These are phyloP conservation scores for Pichia scutulata DNA, from an alignment of 805 yeast species.

Conservation along the genomic window DNA sequence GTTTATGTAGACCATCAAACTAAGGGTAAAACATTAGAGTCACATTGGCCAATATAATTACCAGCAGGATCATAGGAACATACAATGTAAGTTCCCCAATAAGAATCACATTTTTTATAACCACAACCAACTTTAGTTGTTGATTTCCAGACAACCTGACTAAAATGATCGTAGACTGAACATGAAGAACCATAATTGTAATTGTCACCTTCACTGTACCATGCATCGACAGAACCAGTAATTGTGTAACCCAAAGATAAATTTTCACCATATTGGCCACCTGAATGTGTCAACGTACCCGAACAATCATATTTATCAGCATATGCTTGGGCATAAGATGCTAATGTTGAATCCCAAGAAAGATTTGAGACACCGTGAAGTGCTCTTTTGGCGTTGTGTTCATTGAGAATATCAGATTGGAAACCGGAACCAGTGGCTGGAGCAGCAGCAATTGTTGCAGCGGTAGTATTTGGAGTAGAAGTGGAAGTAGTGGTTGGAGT, in stretches of 20 bases:
- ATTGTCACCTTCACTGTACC: constrained; percentile 59
- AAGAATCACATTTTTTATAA: constrained; percentile 36
- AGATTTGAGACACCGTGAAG: constrained; percentile 44
- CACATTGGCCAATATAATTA: constrained; percentile 46
- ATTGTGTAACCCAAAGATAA: constrained; percentile 61
- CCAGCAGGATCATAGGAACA: constrained; percentile 80
- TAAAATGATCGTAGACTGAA: constrained; percentile 53
- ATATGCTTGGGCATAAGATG: constrained; percentile 48
- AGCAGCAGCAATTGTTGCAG: constrained; percentile 16
- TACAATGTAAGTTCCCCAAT: constrained; percentile 53
- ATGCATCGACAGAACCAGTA: constrained; percentile 52
- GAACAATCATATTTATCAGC: constrained; percentile 52
- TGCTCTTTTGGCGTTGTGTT: constrained; percentile 56
- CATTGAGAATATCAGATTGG: constrained; percentile 37
- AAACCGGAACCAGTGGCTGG: constrained; percentile 17
- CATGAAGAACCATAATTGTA: constrained; percentile 51
- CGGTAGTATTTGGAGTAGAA: constrained; percentile 13
- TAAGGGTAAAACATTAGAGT: constrained; percentile 28
- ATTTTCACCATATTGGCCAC: constrained; percentile 69
- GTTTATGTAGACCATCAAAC: too few species aligned
- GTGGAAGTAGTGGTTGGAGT: constrained; percentile 15
- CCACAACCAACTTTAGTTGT: constrained; percentile 64
- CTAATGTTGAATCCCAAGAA: constrained; percentile 49
- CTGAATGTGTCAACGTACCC: constrained; percentile 56
- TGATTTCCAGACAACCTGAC: constrained; percentile 66